A percentile compares a stretch with the other conserved stretches of the same genome.
phyloP scores from a whole-genome alignment of 345 rosid genomes.

The Microcos paniculata region DNA sequence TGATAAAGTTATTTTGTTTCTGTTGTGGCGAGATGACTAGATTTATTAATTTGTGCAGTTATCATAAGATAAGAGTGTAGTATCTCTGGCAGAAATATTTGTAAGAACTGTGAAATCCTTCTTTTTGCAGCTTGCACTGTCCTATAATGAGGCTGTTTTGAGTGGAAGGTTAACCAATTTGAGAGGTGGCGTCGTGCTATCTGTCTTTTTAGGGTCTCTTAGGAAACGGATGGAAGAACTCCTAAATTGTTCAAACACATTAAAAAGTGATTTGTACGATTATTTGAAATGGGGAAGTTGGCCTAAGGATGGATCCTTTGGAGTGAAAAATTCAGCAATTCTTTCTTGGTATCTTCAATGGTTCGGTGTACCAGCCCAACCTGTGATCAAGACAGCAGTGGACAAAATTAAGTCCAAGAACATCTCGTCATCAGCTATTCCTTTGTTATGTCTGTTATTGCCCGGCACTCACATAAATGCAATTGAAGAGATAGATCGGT shows the following conservation, averaged over 20 bases:
- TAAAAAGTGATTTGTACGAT: slow-evolving; percentile 37
- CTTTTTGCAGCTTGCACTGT: slow-evolving; percentile 64
- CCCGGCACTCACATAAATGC: slow-evolving; percentile 63
- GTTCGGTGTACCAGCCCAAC: slow-evolving; percentile 68
- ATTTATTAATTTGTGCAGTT: too few species aligned
- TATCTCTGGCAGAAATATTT: not conserved
- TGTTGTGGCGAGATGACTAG: not conserved
- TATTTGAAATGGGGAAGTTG: slow-evolving; percentile 64
- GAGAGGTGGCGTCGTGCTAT: slow-evolving; percentile 67
- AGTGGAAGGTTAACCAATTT: slow-evolving; percentile 61
- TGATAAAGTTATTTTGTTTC: not conserved
- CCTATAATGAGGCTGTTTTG: slow-evolving; percentile 72
- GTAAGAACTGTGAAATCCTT: not conserved
- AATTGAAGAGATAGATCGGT: slow-evolving; percentile 49
- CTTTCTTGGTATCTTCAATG: slow-evolving; percentile 78
- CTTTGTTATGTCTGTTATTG: slow-evolving; percentile 63
- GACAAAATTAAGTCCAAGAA: slow-evolving; percentile 51
- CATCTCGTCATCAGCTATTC: slow-evolving; percentile 23
- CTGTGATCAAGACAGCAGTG: slow-evolving; percentile 40
- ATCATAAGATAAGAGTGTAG: not conserved
- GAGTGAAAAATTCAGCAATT: not conserved
- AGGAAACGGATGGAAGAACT: slow-evolving; percentile 72
- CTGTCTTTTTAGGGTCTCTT: slow-evolving; percentile 64
- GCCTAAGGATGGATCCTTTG: slow-evolving; percentile 43
- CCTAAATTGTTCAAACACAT: slow-evolving; percentile 37